Evolutionary conservation across 306 rosid species (phyloP).

Genomic region (Vigna unguiculata): DNA sequence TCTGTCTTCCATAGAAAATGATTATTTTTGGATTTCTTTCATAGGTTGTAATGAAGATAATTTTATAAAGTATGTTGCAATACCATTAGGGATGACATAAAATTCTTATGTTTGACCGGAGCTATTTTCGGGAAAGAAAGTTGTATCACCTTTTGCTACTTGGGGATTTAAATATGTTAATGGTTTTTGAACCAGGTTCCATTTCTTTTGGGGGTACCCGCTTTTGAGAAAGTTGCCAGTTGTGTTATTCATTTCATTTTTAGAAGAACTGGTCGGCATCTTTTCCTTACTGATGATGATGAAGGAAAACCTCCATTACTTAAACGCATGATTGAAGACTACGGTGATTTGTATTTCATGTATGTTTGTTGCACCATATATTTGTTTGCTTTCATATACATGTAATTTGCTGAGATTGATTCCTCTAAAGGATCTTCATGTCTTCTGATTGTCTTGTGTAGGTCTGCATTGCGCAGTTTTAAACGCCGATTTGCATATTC

Average conservation of each 20-base stretch:
- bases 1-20: not conserved
- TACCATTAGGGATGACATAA: conserved; percentile 12
- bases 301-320: conserved; percentile 93
- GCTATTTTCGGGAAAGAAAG: conserved; percentile 13
- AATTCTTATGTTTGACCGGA: conserved; percentile 18
- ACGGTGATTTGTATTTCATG: conserved; percentile 73
- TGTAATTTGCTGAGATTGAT: conserved; percentile 13
- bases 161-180: conserved; percentile 15
- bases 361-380: conserved; percentile 53
- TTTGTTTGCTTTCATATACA: conserved; percentile 4
- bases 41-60: not conserved
- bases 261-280: conserved; percentile 98
- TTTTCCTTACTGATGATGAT: conserved; percentile 83
- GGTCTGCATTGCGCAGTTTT: conserved; percentile 87
- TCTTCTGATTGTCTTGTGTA: conserved; percentile 52
- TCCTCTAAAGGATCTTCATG: conserved; percentile 29
- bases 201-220: conserved; percentile 92
- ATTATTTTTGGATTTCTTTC: conserved; percentile 19
- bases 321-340: conserved; percentile 85
- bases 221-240: conserved; percentile 81
- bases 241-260: conserved; percentile 84
- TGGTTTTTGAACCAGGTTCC: conserved; percentile 74
- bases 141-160: conserved; percentile 16
- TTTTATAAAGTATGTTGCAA: conserved; percentile 35
- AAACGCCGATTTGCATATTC: conserved; percentile 82